Conservation (phyloP, 495 filamentous ascomycete genomes). For the Hypoxylon rickii region DNA sequence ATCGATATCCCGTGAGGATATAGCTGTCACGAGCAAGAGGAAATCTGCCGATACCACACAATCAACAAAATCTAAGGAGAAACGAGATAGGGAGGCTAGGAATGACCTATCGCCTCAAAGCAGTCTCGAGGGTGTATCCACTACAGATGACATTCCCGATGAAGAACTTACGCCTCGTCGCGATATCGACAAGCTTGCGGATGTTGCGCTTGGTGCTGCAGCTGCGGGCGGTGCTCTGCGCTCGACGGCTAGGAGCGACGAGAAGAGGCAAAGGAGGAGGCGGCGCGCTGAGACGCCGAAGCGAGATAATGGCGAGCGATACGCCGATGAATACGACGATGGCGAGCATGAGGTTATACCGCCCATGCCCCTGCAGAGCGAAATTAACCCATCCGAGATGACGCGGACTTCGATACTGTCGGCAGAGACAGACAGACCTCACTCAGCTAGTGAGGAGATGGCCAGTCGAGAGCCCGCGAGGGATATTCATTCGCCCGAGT, state of each 20-base stretch:
- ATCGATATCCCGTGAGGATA: constrained; percentile 63
- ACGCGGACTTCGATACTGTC: constrained; percentile 90
- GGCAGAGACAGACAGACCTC: constrained; percentile 73
- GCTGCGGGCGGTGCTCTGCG: constrained; percentile 40
- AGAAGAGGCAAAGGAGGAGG: constrained; percentile 50
- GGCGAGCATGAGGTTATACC: constrained; percentile 51
- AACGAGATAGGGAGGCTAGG: constrained; percentile 58
- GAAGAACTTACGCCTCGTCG: constrained; percentile 48
- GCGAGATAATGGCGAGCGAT: constrained; percentile 43
- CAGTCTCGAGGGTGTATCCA: constrained; percentile 46
- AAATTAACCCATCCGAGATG: constrained; percentile 79
- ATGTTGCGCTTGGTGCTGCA: constrained; percentile 43
- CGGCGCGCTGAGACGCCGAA: constrained; percentile 49
- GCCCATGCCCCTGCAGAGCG: constrained; percentile 84
- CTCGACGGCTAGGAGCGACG: constrained; percentile 47
- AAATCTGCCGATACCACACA: constrained; percentile 43
- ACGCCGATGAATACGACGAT: constrained; percentile 45
- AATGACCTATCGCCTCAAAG: constrained; percentile 58
- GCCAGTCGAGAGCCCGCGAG: constrained; percentile 61
- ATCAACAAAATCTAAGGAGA: constrained; percentile 45
- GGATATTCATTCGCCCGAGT: constrained; percentile 48
- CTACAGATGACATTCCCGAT: constrained; percentile 40
- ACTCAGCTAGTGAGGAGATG: constrained; percentile 61
- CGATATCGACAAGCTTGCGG: constrained; percentile 44
- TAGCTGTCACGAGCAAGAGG: constrained; percentile 49